Percentiles rank a stretch among this genome's conserved stretches.
phyloP scores from a whole-genome alignment of 78 protist genomes.

The Dictyostelium firmibasis region DNA sequence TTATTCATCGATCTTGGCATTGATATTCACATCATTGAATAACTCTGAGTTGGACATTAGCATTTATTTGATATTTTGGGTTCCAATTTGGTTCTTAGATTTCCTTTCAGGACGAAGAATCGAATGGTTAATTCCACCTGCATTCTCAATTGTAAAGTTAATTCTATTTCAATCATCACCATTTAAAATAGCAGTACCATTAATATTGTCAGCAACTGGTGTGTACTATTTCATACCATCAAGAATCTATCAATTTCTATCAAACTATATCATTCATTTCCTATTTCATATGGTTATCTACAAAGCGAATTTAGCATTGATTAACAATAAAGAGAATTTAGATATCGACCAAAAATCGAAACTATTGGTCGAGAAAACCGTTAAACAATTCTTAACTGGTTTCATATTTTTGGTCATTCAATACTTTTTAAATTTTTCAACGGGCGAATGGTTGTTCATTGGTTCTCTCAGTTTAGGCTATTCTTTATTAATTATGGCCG shows the following conservation, averaged over 20 bases:
- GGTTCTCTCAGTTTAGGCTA: constrained; percentile 59
- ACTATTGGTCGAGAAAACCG: background rate
- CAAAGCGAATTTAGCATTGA: constrained; percentile 37
- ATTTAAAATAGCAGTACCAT: constrained; percentile 13
- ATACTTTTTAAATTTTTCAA: constrained; percentile 49
- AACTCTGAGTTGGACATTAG: constrained; percentile 26
- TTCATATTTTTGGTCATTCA: constrained; percentile 32
- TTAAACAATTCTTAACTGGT: constrained; percentile 48
- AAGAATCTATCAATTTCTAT: constrained; percentile 33
- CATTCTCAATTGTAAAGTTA: constrained; percentile 9
- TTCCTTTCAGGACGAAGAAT: constrained; percentile 44
- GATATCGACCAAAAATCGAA: constrained; percentile 31
- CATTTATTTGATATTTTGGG: constrained; percentile 44
- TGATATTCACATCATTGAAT: constrained; percentile 16
- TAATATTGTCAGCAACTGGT: constrained; percentile 11
- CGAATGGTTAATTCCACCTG: constrained; percentile 66
- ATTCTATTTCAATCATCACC: constrained; percentile 13
- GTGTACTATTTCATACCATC: constrained; percentile 50
- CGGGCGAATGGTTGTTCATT: constrained; percentile 33
- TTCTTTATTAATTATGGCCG: constrained; percentile 38
- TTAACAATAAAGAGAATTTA: constrained; percentile 16
- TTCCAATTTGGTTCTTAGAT: constrained; percentile 70
- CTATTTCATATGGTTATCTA: constrained; percentile 48
- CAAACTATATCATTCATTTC: constrained; percentile 60
- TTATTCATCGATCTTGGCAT: background rate